Conservation (phyloP, 164 flowering plant genomes). For the Protea cynaroides region DNA sequence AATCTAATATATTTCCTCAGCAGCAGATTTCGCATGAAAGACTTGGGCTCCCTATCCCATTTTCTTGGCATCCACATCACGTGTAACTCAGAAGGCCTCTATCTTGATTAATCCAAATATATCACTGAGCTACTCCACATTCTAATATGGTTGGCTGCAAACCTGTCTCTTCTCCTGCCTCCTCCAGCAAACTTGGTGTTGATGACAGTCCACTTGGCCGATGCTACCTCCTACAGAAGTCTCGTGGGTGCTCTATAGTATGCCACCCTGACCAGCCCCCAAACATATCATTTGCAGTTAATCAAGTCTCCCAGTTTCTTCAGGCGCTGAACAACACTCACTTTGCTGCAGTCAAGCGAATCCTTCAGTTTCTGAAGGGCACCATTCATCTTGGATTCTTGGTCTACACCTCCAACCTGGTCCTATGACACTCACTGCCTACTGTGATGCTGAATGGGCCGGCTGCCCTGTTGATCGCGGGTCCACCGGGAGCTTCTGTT, state of each 20-base stretch:
- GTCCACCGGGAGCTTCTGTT: too few relatives aligned
- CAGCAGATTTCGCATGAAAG: not conserved
- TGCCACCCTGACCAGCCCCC: not conserved
- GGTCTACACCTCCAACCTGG: not conserved
- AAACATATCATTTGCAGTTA: not conserved
- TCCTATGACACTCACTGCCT: not conserved
- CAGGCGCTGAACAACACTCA: not conserved
- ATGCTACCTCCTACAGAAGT: not conserved
- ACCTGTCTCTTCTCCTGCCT: not conserved
- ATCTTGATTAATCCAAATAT: not conserved
- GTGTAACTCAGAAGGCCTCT: not conserved
- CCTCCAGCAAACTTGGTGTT: not conserved
- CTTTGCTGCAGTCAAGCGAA: not conserved
- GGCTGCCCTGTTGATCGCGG: too few relatives aligned
- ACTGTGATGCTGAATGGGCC: not conserved
- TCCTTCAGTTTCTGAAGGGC: not conserved
- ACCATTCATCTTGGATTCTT: not conserved
- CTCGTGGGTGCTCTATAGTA: not conserved
- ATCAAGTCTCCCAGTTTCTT: not conserved
- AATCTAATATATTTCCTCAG: not conserved
- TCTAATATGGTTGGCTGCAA: not conserved
- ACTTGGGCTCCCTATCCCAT: not conserved
- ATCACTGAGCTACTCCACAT: not conserved
- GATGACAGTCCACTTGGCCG: not conserved
- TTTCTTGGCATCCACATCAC: not conserved